These are phyloP conservation scores for Citrus unshiu DNA, from an alignment of 345 rosid species.

Conservation along the genomic window DNA sequence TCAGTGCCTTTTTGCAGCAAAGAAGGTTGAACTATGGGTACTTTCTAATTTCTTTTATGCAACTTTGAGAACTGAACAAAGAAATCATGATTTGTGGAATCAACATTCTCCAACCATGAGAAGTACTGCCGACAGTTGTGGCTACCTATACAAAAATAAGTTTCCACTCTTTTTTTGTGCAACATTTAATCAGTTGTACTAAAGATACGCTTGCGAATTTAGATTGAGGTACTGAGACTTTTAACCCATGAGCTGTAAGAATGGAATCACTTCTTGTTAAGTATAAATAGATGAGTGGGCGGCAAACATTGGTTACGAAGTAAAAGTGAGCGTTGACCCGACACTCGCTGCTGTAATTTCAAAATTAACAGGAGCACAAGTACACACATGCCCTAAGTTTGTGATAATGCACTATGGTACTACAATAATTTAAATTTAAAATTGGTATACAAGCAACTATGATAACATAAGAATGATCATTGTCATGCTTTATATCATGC, in stretches of 20 bases:
- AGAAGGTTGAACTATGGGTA: background rate
- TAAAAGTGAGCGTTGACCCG: no score
- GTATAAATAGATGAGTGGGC: no score
- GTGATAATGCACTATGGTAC: no score
- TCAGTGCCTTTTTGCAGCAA: background rate
- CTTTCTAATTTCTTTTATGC: background rate
- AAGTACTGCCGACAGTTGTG: background rate
- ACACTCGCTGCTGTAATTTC: no score
- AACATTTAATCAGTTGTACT: background rate
- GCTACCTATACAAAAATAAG: background rate
- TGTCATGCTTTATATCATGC: background rate
- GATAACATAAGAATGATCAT: background rate
- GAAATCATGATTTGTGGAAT: background rate
- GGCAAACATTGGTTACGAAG: no score
- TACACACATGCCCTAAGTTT: no score
- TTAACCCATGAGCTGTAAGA: background rate
- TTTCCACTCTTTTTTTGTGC: background rate
- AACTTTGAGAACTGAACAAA: background rate
- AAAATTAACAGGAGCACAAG: no score
- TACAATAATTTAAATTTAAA: background rate
- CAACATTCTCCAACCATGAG: background rate
- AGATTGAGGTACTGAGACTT: background rate
- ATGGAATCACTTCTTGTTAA: background rate
- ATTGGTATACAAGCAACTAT: background rate
- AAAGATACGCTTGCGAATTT: background rate